Evolutionary conservation across 2,329 filamentous ascomycete genomes (phyloP).

Genomic region (Celoporthe dispersa): DNA sequence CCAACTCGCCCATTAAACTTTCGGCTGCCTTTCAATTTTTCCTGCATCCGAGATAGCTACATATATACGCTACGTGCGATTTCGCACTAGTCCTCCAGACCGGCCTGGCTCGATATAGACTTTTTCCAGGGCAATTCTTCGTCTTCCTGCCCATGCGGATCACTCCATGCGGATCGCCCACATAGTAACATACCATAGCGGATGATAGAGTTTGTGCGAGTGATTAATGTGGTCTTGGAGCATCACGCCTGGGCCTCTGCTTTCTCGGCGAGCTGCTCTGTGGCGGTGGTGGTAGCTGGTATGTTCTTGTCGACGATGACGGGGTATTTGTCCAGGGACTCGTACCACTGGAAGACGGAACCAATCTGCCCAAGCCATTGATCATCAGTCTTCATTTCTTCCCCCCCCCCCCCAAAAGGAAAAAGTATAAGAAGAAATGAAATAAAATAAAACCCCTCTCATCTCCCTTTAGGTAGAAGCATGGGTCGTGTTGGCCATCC

Average conservation of each 20-base stretch:
- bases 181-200: neutral
- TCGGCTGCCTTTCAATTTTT: neutral
- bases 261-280: constrained; percentile 8
- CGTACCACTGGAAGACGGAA: constrained; percentile 40
- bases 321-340: constrained; percentile 41
- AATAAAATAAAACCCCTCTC: no score
- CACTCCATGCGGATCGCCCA: neutral
- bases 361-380: constrained; percentile 33
- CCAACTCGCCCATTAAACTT: neutral
- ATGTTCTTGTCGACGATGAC: constrained; percentile 30
- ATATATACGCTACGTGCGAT: neutral
- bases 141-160: neutral
- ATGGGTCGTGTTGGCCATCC: neutral
- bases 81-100: neutral
- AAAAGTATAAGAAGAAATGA: no score
- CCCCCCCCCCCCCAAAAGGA: no score
- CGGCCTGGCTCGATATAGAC: neutral
- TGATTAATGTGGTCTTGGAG: neutral
- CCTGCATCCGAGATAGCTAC: neutral
- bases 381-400: constrained; percentile 12
- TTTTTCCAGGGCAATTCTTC: neutral
- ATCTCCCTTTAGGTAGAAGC: no score
- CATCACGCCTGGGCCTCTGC: constrained; percentile 10
- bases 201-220: neutral
- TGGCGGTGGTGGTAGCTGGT: neutral